Evolutionary conservation across 2,329 filamentous ascomycete species (phyloP), one percentile per base, ranked within the genome.

Genomic region (Botryotinia globosa): DNA sequence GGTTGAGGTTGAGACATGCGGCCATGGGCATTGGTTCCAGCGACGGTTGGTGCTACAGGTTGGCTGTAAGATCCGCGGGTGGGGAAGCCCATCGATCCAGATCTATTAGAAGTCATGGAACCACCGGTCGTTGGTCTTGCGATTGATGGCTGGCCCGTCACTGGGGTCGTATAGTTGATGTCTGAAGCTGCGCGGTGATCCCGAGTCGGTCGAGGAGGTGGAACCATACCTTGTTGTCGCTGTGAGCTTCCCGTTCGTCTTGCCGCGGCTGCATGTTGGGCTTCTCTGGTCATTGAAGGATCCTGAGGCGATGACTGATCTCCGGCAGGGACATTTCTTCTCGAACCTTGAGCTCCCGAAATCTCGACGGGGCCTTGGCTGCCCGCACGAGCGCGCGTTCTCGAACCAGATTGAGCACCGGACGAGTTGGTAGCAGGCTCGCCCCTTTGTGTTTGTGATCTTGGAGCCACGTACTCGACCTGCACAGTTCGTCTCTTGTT

Each of bases 381-480:
- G 72, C 87, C 86, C 37, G 86, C 84, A 74, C 87, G 85, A 75
- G 85, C 85, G 72, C 87, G 84, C 67, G 87, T 85, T 79, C 85
- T 83, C 72, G 87, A 77, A 34, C 72, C 73, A 67, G 77, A 77
- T 66, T 81, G 77, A 22, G 80, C 80, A 51, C 80, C 75, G 7
- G 82, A 45, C 16, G 70, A 59, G 34, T 59, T 69, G n/a, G 48
- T 29, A 18, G 72, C 76, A 62, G 78, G 73, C 71, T 81, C 82
- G 32, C 80, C 94, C 76, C 95, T 89, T 75, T 91, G 88, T 0
- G 95, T 98, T 80, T 95, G 90, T 9, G 94, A 97, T 39, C 91
- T 90, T 37, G 96, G 96, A 32, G 94, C 92, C 72, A 98, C 96
- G 82, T 99, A 99, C 84, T 99, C 96, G 74, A 99, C 93, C 83